Evolutionary conservation across 257 asterid genomes (phyloP), one percentile per base, ranked within the genome.

Genomic region (Lycium barbarum): DNA sequence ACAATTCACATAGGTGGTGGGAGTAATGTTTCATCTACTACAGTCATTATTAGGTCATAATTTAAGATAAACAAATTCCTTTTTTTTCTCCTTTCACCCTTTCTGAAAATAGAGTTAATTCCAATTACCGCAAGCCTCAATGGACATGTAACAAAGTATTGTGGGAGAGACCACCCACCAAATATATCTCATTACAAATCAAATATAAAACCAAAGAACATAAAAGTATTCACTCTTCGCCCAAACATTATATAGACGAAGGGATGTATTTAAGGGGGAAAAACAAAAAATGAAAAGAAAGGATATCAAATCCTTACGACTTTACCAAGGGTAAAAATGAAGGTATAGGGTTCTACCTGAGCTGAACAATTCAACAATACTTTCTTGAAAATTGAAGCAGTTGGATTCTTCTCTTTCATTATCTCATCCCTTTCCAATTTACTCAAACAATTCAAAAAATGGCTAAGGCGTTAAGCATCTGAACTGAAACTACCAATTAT

Each of bases 341-440:
- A 12, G n/a, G 83, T 86, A 84, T 53, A 85, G 88, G 33, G 33
- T 26, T 26, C 33, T 26, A 96, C 98, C 99, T 93, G 97, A 89
- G 93, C 88, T 83, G 96, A 90, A 83, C 98, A 95, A 82, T 88
- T 93, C 86, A 91, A 85, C 88, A 94, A 87, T 84, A 95, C 81
- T 84, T 94, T 89, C 87, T 88, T 92, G 85, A 95, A 92, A 55
- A 93, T 61, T 36, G 96, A 88, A 68, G 92, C 89, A 83, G 92
- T 88, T 80, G 72, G 71, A 82, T 82, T 91, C 90, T 94, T 95
- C 86, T 96, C 98, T 89, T 91, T 96, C 98, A 96, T 96, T 86
- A 86, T 94, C 83, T 86, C 65, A 81, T 63, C 26, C 81, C 86
- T 83, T 66, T n/a, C 67, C 12, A 40, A 83, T 83, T 53, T 63